phyloP scores from a whole-genome alignment of 108 stramenopile genomes.

The Skeletonema potamos region DNA sequence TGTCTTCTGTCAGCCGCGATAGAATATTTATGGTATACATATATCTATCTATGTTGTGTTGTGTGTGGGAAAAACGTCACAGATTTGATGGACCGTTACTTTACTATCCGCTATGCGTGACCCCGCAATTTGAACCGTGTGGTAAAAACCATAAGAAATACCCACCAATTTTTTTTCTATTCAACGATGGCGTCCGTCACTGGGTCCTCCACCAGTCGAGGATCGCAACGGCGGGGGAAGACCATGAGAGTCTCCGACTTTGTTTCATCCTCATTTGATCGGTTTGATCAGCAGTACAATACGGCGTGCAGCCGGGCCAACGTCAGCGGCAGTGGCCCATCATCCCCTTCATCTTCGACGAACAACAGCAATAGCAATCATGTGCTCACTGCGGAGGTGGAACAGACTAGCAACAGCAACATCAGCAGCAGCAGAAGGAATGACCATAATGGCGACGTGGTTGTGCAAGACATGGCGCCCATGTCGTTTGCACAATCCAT shows the following conservation, averaged over 20 bases:
- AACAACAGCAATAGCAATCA: not conserved
- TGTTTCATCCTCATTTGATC: constrained; percentile 19
- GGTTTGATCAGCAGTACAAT: constrained; percentile 22
- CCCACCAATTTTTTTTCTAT: no score
- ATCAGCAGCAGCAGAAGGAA: not conserved
- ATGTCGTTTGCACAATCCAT: not conserved
- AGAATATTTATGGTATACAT: no score
- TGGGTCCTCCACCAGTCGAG: not conserved
- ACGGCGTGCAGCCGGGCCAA: not conserved
- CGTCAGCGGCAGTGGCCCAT: not conserved
- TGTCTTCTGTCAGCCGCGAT: no score
- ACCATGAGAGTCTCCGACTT: constrained; percentile 29
- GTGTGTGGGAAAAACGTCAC: no score
- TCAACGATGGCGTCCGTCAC: not conserved
- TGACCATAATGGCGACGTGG: not conserved
- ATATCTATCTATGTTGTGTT: no score
- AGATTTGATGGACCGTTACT: no score
- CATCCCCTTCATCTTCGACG: not conserved
- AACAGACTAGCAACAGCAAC: not conserved
- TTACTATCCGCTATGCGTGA: no score
- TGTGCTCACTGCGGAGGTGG: not conserved
- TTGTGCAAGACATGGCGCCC: not conserved
- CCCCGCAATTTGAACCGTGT: no score
- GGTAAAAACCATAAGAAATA: no score
- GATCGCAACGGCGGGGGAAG: not conserved